Evolutionary conservation across 257 asterid genomes (phyloP), one percentile per base, ranked within the genome.

Genomic region (Nicotiana obtusifolia): DNA sequence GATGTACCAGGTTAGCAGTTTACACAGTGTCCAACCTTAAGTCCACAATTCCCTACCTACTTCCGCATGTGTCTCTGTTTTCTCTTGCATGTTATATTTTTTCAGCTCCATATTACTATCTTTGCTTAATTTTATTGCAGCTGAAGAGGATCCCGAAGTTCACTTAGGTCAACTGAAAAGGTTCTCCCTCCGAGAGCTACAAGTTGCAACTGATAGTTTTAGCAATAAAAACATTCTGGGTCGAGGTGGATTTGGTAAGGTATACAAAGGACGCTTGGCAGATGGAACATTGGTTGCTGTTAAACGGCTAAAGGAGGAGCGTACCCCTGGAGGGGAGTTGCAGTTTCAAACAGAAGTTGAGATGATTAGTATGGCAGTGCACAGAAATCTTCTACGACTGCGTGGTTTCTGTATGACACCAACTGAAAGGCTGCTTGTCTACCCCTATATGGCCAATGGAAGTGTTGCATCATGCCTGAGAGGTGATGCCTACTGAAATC

Each of bases 321-420:
- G 92, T 3, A 89, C 92, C 0, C 92, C 92, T 13, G 92, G 92
- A 31, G 92, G 92, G n/a, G 92, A 89, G 87, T 86, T 89, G 28
- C 92, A 89, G 30, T 89, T 89, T 77, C 92, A 89, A 84, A 89
- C 92, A 19, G 92, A 89, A 86, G 90, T 89, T 26, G 92, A 89
- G 87, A 87, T 89, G 92, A 89, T 89, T 85, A 89, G 92, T 82
- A 87, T 87, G 89, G 92, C 90, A 3, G 90, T 89, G 30, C 92
- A 89, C 44, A 83, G 90, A 65, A 87, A 89, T 87, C 92, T 89
- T 82, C 90, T 89, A 76, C 85, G 90, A 10, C 56, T 89, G 79
- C 89, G 89, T 33, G 92, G 92, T 22, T 89, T 89, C 82, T 89
- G 92, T 78, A 89, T 89, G 92, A 87, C 92, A 26, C 89, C 92